These are phyloP conservation scores for Luvunga scandens DNA, from an alignment of 345 rosid species.

Conservation along the genomic window DNA sequence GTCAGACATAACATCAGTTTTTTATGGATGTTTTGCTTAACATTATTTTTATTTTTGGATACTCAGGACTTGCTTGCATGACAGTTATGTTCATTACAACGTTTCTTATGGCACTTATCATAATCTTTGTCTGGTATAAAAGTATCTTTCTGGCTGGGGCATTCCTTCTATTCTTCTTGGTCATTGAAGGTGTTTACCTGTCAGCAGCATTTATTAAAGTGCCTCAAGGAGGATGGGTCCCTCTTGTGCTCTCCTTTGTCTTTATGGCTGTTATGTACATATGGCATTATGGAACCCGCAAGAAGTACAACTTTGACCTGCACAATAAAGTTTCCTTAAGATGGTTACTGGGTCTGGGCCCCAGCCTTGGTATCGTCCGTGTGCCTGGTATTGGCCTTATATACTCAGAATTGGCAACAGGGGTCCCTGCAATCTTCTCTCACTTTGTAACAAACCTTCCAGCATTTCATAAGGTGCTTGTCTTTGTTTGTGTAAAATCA, in stretches of 20 bases:
- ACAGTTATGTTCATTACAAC: conserved; percentile 85
- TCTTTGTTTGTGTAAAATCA: conserved; percentile 93
- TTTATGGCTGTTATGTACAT: conserved; percentile 76
- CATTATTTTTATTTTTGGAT: conserved; percentile 18
- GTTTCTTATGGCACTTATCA: conserved; percentile 86
- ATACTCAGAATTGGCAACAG: conserved; percentile 89
- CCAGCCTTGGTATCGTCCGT: conserved; percentile 94
- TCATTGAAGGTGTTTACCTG: conserved; percentile 72
- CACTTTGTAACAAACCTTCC: conserved; percentile 96
- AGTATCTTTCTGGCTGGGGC: conserved; percentile 46
- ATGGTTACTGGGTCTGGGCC: conserved; percentile 92
- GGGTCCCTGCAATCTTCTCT: conserved; percentile 92
- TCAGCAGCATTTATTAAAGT: conserved; percentile 81
- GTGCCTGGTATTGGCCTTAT: conserved; percentile 95
- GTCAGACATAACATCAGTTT: background rate
- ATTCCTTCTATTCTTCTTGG: conserved; percentile 72
- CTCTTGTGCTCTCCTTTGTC: conserved; percentile 66
- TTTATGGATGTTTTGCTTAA: background rate
- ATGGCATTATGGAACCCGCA: conserved; percentile 92
- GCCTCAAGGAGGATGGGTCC: conserved; percentile 90
- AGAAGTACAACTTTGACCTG: conserved; percentile 85
- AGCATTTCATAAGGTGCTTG: conserved; percentile 85
- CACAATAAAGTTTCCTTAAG: conserved; percentile 93
- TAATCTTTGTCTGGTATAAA: conserved; percentile 75
- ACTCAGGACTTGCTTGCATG: conserved; percentile 87